Percentiles rank a stretch among this genome's conserved stretches.
Conservation (phyloP, 1,284 basidiomycete genomes). For the Clitocybe nebularis region DNA sequence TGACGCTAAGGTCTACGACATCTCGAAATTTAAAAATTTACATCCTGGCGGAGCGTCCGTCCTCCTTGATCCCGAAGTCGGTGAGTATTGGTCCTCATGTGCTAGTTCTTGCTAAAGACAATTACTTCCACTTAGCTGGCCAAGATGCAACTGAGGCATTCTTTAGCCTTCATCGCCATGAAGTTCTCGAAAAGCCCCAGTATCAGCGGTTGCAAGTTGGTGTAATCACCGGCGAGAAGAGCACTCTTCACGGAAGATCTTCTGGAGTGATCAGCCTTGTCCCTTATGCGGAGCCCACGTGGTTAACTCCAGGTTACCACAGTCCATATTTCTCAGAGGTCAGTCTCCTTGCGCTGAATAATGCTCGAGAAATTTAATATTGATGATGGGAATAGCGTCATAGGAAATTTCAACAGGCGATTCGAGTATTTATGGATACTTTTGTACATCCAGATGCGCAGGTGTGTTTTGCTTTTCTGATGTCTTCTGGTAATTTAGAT, state of each 20-base stretch:
- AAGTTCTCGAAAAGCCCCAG: slow-evolving; percentile 73
- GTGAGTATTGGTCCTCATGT: no score
- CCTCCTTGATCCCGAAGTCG: slow-evolving; percentile 67
- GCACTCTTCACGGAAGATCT: slow-evolving; percentile 48
- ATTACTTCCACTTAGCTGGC: slow-evolving; percentile 45
- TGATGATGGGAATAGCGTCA: slow-evolving; percentile 33
- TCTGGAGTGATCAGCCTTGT: slow-evolving; percentile 65
- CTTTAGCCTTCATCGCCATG: slow-evolving; percentile 78
- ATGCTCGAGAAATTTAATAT: background rate
- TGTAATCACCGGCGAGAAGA: slow-evolving; percentile 61
- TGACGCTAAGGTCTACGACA: slow-evolving; percentile 80
- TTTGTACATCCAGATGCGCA: slow-evolving; percentile 56
- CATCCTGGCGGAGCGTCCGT: slow-evolving; percentile 83
- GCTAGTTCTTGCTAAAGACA: no score
- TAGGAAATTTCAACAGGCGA: slow-evolving; percentile 52
- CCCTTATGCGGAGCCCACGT: slow-evolving; percentile 83
- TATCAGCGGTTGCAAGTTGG: slow-evolving; percentile 73
- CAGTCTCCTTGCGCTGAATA: background rate
- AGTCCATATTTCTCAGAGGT: slow-evolving; percentile 71
- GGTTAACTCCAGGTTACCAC: slow-evolving; percentile 64
- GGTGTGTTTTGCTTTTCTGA: slow-evolving; percentile 13
- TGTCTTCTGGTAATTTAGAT: background rate
- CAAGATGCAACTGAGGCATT: slow-evolving; percentile 85
- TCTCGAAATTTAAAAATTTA: slow-evolving; percentile 71
- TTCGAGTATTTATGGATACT: slow-evolving; percentile 53